These are phyloP conservation scores for Neurospora sp. DNA, from an alignment of 2,329 filamentous ascomycete species.

Conservation along the genomic window DNA sequence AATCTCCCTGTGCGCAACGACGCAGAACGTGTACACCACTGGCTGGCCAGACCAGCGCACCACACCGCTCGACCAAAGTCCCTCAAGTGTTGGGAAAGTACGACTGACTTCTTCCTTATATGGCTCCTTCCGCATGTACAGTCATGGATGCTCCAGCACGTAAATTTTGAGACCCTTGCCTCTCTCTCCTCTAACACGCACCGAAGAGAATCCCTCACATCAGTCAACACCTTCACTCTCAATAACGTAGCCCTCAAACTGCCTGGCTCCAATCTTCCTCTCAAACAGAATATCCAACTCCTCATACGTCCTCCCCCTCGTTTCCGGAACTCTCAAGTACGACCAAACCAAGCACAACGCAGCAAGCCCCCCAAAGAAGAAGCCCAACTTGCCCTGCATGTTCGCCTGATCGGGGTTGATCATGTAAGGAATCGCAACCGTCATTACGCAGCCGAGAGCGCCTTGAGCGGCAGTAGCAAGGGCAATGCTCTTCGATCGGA, in stretches of 20 bases:
- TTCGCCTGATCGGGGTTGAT: slow-evolving; percentile 34
- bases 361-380: slow-evolving; percentile 30
- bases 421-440: slow-evolving; percentile 34
- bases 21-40: not conserved
- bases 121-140: not conserved
- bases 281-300: slow-evolving; percentile 35
- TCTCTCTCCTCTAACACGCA: not conserved
- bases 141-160: not conserved
- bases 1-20: not conserved
- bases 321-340: slow-evolving; percentile 23
- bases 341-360: slow-evolving; percentile 27
- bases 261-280: slow-evolving; percentile 58
- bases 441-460: slow-evolving; percentile 31
- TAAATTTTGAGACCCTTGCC: not conserved
- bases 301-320: slow-evolving; percentile 21
- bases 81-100: not conserved
- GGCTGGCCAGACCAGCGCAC: not conserved
- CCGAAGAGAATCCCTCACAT: not conserved
- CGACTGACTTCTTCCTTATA: not conserved
- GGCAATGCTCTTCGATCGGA: slow-evolving; percentile 35
- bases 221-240: not conserved
- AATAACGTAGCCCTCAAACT: slow-evolving; percentile 39
- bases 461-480: slow-evolving; percentile 33
- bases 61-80: not conserved
- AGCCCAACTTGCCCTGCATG: slow-evolving; percentile 32